Evolutionary conservation across 495 filamentous ascomycete species (phyloP).

Genomic region (Daldinia concentrica): DNA sequence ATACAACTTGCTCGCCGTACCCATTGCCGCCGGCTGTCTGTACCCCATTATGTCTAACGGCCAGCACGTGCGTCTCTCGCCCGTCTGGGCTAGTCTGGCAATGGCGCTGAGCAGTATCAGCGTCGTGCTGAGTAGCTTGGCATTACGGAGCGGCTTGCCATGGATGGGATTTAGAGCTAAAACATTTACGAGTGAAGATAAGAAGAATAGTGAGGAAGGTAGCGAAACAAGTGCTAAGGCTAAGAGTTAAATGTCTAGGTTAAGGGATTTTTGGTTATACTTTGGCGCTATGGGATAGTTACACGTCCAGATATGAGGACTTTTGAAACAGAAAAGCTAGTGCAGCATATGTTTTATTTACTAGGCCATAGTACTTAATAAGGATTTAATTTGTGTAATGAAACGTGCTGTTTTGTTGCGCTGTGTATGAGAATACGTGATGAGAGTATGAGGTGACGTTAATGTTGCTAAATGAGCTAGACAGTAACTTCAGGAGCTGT

Average conservation of each 20-base stretch:
- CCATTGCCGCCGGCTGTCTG: constrained; percentile 82
- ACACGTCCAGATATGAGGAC: neutral
- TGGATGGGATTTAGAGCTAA: constrained; percentile 58
- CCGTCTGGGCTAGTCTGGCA: constrained; percentile 85
- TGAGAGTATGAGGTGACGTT: neutral
- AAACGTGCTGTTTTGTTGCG: neutral
- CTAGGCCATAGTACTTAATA: neutral
- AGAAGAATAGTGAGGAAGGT: neutral
- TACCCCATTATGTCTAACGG: constrained; percentile 71
- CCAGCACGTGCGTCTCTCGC: constrained; percentile 69
- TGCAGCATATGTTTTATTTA: constrained; percentile 2
- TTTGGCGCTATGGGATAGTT: neutral
- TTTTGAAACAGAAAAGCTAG: neutral
- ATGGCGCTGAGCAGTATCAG: constrained; percentile 89
- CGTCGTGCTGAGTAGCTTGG: constrained; percentile 76
- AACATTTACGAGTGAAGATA: neutral
- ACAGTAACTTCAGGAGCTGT: too few species aligned
- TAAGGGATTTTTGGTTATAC: neutral
- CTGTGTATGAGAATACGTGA: neutral
- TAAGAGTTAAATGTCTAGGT: neutral
- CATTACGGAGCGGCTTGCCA: constrained; percentile 63
- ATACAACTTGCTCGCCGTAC: constrained; percentile 83
- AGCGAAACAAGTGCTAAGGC: neutral
- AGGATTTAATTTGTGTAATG: neutral
- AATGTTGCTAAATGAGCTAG: neutral